phyloP scores from a whole-genome alignment of 78 protist species.

The Creolimax fragrantissima region DNA sequence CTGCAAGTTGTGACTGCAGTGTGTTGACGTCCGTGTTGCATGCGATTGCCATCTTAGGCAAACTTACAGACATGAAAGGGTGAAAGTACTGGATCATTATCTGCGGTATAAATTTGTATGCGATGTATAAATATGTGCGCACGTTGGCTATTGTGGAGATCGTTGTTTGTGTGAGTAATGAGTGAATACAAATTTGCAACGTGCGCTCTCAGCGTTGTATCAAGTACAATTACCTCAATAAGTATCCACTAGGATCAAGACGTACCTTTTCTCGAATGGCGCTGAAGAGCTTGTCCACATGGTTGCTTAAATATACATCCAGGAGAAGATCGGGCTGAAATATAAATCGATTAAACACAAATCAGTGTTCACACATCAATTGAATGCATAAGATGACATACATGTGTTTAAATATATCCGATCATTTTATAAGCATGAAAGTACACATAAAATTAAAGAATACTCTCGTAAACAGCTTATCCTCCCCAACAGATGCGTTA shows the following conservation, averaged over 20 bases:
- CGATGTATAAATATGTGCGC: too few species aligned
- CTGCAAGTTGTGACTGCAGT: slow-evolving; percentile 55
- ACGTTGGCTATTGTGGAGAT: too few species aligned
- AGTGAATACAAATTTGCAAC: too few species aligned
- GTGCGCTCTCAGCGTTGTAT: too few species aligned
- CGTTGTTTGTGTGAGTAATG: too few species aligned
- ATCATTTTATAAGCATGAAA: not conserved
- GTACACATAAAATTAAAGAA: not conserved
- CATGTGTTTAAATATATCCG: not conserved
- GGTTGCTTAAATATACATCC: slow-evolving; percentile 26
- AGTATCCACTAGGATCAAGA: too few species aligned
- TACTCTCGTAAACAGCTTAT: not conserved
- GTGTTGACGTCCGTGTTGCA: slow-evolving; percentile 36
- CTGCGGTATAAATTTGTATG: too few species aligned
- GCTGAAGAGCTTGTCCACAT: slow-evolving; percentile 58
- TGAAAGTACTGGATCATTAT: slow-evolving; percentile 67
- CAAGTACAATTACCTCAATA: too few species aligned
- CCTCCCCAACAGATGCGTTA: not conserved
- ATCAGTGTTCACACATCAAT: too few species aligned
- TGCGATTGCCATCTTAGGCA: slow-evolving; percentile 65
- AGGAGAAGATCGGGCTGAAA: slow-evolving; percentile 38
- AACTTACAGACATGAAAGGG: slow-evolving; percentile 61
- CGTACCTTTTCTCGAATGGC: slow-evolving; percentile 13
- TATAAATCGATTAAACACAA: too few species aligned
- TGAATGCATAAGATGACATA: too few species aligned